Evolutionary conservation across 257 asterid species (phyloP).

Genomic region (Penstemon barbatus): DNA sequence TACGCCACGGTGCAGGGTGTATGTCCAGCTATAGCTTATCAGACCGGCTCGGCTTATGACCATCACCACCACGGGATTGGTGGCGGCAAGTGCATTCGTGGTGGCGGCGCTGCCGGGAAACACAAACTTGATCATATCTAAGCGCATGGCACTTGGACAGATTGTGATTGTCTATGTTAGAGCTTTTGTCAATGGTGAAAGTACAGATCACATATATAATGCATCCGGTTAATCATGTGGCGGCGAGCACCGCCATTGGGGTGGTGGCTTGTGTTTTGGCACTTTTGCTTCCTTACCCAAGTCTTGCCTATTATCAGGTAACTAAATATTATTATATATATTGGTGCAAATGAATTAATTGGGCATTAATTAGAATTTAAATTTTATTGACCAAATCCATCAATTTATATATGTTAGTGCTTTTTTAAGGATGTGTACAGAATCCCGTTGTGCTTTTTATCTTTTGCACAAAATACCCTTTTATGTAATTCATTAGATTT

Average conservation of each 20-base stretch:
- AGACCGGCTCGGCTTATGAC: constrained; percentile 57
- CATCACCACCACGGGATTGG: constrained; percentile 47
- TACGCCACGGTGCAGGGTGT: constrained; percentile 54
- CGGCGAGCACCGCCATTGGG: constrained; percentile 81
- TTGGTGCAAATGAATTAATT: too few relatives aligned
- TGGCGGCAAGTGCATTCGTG: constrained; percentile 53
- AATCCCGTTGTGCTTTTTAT: too few relatives aligned
- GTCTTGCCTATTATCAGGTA: constrained; percentile 69
- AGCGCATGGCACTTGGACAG: constrained; percentile 84
- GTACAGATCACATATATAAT: constrained; percentile 47
- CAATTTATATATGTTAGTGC: too few relatives aligned
- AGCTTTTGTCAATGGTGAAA: constrained; percentile 54
- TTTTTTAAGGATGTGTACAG: too few relatives aligned
- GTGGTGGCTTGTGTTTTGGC: constrained; percentile 69
- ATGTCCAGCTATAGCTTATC: constrained; percentile 59
- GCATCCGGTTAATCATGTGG: constrained; percentile 75
- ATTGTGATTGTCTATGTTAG: constrained; percentile 63
- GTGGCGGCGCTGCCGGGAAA: constrained; percentile 59
- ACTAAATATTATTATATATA: background rate
- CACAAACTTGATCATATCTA: constrained; percentile 53
- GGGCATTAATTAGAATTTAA: too few relatives aligned
- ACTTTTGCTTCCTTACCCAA: constrained; percentile 65
- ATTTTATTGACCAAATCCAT: too few relatives aligned
- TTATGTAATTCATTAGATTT: too few relatives aligned
- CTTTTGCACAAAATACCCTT: too few relatives aligned